A percentile compares a stretch with the other conserved stretches of the same genome.
Evolutionary conservation across 2,329 filamentous ascomycete species (phyloP).

Genomic region (Colletotrichum tamarilloi): DNA sequence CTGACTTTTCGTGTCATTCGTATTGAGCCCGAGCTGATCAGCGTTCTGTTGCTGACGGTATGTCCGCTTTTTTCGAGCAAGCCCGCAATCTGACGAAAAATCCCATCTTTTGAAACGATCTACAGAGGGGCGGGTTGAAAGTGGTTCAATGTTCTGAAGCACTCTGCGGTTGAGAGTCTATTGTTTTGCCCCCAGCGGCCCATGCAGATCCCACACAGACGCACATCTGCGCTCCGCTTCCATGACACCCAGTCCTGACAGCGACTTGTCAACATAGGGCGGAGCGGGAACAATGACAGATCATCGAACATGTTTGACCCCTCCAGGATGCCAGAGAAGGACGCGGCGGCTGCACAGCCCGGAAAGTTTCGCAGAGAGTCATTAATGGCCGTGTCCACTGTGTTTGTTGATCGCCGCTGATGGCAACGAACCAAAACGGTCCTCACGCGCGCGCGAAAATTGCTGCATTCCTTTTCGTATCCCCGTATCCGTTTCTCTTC

Average conservation of each 20-base stretch:
- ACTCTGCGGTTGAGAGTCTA: slow-evolving; percentile 4
- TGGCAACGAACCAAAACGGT: neutral
- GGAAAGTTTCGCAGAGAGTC: slow-evolving; percentile 27
- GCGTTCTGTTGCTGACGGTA: neutral
- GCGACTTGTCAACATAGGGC: neutral
- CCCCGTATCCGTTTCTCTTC: slow-evolving; percentile 2
- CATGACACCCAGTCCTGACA: neutral
- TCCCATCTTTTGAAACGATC: slow-evolving; percentile 20
- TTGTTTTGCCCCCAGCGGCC: neutral
- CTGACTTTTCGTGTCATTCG: slow-evolving; percentile 11
- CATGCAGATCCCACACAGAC: slow-evolving; percentile 11
- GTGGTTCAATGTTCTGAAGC: slow-evolving; percentile 11
- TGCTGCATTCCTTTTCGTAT: neutral
- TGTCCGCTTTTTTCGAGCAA: neutral
- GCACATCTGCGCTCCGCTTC: neutral
- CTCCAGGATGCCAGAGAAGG: neutral
- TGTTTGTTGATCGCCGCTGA: neutral
- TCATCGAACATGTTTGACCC: slow-evolving; percentile 10
- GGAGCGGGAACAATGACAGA: neutral
- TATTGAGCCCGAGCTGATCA: neutral
- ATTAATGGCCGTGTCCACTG: neutral
- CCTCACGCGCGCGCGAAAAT: neutral
- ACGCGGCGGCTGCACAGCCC: neutral
- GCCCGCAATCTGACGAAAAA: neutral
- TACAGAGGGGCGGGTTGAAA: neutral